phyloP scores from a whole-genome alignment of 306 rosid species.

The Leucaena leucocephala region DNA sequence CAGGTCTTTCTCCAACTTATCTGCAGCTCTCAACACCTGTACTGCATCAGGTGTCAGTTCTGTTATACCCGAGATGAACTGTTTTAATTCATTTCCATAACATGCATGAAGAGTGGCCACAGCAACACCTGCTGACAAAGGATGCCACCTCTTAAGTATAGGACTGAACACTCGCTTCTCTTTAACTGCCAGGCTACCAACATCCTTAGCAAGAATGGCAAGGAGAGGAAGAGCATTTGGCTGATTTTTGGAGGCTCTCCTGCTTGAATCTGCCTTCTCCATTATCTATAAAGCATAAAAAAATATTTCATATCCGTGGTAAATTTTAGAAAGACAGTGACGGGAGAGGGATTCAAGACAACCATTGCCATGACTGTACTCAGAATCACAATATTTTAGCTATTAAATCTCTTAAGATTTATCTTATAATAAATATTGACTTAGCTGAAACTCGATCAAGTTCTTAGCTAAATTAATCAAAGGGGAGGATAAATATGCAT shows the following conservation, averaged over 20 bases:
- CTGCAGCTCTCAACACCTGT: constrained; percentile 91
- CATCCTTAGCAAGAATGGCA: constrained; percentile 95
- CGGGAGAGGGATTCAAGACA: constrained; percentile 12
- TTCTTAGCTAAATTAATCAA: not conserved
- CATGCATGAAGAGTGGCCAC: constrained; percentile 96
- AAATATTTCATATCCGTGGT: constrained; percentile 33
- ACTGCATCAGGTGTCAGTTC: constrained; percentile 98
- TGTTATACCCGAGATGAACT: constrained; percentile 74
- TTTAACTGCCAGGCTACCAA: constrained; percentile 78
- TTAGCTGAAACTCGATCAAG: constrained; percentile 1
- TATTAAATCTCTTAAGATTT: not conserved
- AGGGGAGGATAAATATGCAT: not conserved
- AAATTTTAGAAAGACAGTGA: constrained; percentile 7
- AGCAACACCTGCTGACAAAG: constrained; percentile 94
- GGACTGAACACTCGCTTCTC: constrained; percentile 93
- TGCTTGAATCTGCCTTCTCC: constrained; percentile 96
- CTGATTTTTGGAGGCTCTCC: constrained; percentile 92
- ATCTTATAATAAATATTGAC: not conserved
- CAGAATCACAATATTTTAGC: constrained; percentile 19
- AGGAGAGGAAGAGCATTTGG: constrained; percentile 87
- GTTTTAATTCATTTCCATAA: constrained; percentile 89
- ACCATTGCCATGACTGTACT: constrained; percentile 13
- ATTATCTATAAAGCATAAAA: constrained; percentile 63
- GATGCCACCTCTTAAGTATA: constrained; percentile 92
- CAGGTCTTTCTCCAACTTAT: constrained; percentile 97